A percentile compares a stretch with the other conserved stretches of the same genome.
These are phyloP conservation scores for Trichoderma sp. DNA, from an alignment of 2,329 filamentous ascomycete genomes.

Conservation along the genomic window DNA sequence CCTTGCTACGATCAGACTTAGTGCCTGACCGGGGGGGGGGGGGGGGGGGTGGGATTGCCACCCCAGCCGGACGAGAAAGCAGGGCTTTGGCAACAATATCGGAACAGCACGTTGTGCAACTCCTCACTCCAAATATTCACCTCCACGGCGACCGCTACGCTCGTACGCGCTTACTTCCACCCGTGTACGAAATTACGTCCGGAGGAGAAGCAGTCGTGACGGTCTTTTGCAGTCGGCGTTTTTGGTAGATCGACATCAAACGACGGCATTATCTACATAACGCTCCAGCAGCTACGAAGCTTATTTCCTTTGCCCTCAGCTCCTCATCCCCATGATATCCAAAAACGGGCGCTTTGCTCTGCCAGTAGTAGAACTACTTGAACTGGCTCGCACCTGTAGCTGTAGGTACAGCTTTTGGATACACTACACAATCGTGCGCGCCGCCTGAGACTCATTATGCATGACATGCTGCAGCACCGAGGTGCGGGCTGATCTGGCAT, in stretches of 20 bases:
- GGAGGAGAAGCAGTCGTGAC: not conserved
- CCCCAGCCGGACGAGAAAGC: not conserved
- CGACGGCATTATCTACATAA: not conserved
- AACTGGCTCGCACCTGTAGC: not conserved
- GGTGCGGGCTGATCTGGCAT: conserved; percentile 29
- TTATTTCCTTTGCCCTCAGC: not conserved
- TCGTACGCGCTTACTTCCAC: not conserved
- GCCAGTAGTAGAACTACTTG: not conserved
- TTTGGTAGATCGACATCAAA: conserved; percentile 1
- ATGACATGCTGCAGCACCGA: conserved; percentile 27
- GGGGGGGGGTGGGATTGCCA: not conserved
- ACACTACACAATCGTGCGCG: conserved; percentile 18
- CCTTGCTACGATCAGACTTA: not conserved
- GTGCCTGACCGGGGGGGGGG: conserved; percentile 2
- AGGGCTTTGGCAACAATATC: not conserved
- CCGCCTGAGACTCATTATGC: conserved; percentile 27
- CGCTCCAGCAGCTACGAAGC: too few relatives aligned
- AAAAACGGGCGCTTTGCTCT: conserved; percentile 10
- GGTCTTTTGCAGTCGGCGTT: not conserved
- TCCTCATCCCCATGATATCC: conserved; percentile 2
- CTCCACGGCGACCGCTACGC: not conserved
- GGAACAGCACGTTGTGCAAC: not conserved
- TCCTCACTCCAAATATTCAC: too few relatives aligned
- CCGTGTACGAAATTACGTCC: not conserved
- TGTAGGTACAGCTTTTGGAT: conserved; percentile 1